Percentiles rank a stretch among this genome's conserved stretches.
These are phyloP conservation scores for Porpolomopsis calyptriformis DNA, from an alignment of 768 basidiomycete genomes.

Conservation along the genomic window DNA sequence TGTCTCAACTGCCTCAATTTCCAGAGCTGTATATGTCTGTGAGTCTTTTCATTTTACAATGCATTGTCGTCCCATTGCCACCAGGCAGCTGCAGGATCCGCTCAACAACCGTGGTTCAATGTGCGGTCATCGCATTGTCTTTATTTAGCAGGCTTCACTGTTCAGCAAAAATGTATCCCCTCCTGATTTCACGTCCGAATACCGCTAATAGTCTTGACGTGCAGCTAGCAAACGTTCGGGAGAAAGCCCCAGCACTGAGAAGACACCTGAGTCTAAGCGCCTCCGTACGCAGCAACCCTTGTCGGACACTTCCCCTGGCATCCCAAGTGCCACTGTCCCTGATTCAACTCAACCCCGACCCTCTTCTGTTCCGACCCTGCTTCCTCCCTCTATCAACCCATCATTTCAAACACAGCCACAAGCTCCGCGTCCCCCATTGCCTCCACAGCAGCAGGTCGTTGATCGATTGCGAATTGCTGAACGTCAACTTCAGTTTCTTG, in stretches of 20 bases:
- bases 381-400: constrained; percentile 11
- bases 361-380: constrained; percentile 16
- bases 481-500: constrained; percentile 10
- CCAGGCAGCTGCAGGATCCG: constrained; percentile 25
- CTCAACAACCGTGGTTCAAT: constrained; percentile 46
- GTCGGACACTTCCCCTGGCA: constrained; percentile 12
- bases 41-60: constrained; percentile 10
- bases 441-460: constrained; percentile 6
- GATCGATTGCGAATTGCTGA: constrained; percentile 11
- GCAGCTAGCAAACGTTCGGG: constrained; percentile 32
- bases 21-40: constrained; percentile 42
- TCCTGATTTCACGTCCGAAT: neutral
- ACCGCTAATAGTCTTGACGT: constrained; percentile 9
- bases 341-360: constrained; percentile 1
- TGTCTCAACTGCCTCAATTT: constrained; percentile 36
- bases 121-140: constrained; percentile 37
- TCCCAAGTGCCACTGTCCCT: constrained; percentile 9
- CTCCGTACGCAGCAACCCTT: constrained; percentile 19
- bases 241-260: constrained; percentile 24
- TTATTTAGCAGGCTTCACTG: constrained; percentile 39
- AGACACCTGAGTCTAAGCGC: constrained; percentile 39
- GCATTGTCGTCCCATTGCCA: neutral
- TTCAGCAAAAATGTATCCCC: constrained; percentile 21
- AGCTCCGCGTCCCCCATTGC: constrained; percentile 9
- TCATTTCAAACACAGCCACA: constrained; percentile 14